Evolutionary conservation across 2,329 filamentous ascomycete species (phyloP), one percentile per base, ranked within the genome.

Genomic region (Raffaelea ambrosiae): DNA sequence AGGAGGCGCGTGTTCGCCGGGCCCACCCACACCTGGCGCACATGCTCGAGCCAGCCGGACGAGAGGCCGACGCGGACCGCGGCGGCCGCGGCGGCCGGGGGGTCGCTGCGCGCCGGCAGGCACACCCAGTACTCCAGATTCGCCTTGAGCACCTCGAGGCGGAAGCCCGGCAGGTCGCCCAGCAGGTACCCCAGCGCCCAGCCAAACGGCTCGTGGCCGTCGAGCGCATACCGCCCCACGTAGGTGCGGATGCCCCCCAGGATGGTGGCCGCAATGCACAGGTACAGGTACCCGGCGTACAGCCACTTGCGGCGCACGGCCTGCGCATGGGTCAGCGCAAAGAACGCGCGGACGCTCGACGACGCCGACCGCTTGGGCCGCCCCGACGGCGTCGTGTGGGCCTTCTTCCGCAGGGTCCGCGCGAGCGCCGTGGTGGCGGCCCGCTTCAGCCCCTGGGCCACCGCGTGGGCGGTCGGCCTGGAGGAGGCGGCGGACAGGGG

Each of bases 141-240:
- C 51, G 79, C 74, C 51, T 74, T 76, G 16, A 88, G 72, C 9
- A 91, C 76, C 61, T 84, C 74, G 61, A 84, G 82, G 21, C 89
- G 77, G 55, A 96, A 80, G 59, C 72, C 74, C 0, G 78, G 74
- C 11, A 90, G 61, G 56, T 95, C 86, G 13, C 91, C 90, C 52
- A 97, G 78, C 3, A 96, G 69, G 63, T 98, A 98, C 2, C 88
- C 84, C 11, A 96, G 65, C 0, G 88, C 90, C 93, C 93, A 98
- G 3, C 91, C 88, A 40, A 98, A 79, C 0, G 93, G 89, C 57
- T 98, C 93, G 45, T 81, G 69, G 16, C 79, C 81, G 31, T 74
- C 60, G 2, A 98, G 71, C 14, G 88, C 89, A 52, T 77, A 72
- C 40, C 68, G 66, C 36, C 75, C 67, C 44, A 97, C 79, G 55